Base-by-base conservation (phyloP, 371 early-diverging fungal species). In the Actinomortierella ambigua region DNA sequence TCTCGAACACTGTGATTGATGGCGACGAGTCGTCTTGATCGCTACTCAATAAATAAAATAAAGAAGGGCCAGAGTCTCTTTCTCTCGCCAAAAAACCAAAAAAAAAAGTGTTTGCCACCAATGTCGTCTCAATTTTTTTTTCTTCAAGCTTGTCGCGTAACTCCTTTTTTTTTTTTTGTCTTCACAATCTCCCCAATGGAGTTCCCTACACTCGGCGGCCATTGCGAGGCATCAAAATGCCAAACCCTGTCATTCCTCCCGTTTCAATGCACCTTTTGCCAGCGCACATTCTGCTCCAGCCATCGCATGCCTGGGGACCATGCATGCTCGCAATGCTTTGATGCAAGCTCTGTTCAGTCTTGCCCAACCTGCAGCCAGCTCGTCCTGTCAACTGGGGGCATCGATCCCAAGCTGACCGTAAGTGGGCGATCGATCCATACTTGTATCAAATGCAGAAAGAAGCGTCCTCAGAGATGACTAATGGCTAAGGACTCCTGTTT, bases 221-320 rank as follows among this genome's bases (percentile, higher is more conserved):
- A 73, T 50, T 73, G 73, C 34, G 67, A 48, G 18, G 22, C 34
- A 3, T 2, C 55, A 14, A 39, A 47, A 18, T 73, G 73, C 53
- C 67, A 66, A 39, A 61, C 67, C 0, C 61, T 63, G 2, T 57
- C 58, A n/a, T 73, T 73, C 41, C 58, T 73, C 1, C 73, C 73
- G 9, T 73, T 63, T 51, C 60, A 63, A 59, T 73, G 73, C 48
- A 29, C 57, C 0, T 66, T 73, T 57, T 73, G 73, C 47, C 15
- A 34, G 2, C 17, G 29, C 15, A 62, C 57, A 0, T 66, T 60
- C 18, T 73, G 73, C 48, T 52, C 61, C 2, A 11, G 23, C 8
- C 73, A 73, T 39, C 55, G 73, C 15, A 48, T 73, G 15, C 73
- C 73, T 2, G 28, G 63, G 1, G 59, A 59, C 44, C 73, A 73